Conservation (phyloP, 352 stramenopile genomes). For the Lagenidium giganteum region DNA sequence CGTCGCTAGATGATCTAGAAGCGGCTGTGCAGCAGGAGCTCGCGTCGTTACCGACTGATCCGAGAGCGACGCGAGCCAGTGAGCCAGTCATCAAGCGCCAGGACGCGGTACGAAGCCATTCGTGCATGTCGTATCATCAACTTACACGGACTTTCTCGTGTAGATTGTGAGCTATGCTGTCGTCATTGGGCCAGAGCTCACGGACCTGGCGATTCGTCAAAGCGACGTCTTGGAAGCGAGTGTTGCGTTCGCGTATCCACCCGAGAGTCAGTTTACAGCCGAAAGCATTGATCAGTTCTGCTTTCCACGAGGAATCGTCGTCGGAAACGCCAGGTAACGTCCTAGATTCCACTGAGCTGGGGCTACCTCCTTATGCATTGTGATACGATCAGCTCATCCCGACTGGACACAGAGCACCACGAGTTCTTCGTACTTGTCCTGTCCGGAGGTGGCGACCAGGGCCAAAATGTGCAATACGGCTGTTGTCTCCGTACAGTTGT, state of each 20-base stretch:
- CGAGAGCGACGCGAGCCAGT: background rate
- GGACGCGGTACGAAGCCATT: background rate
- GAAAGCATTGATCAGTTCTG: conserved; percentile 76
- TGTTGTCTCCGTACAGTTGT: conserved; percentile 17
- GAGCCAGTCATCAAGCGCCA: background rate
- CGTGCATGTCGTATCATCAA: no score
- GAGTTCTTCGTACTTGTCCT: conserved; percentile 21
- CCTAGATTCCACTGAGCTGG: no score
- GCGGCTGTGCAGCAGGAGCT: conserved; percentile 14
- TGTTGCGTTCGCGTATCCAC: conserved; percentile 57
- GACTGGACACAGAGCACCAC: no score
- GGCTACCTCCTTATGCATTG: no score
- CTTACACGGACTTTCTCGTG: no score
- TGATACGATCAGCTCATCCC: no score
- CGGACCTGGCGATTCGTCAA: conserved; percentile 11
- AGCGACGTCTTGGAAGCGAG: conserved; percentile 48
- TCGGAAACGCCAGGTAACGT: no score
- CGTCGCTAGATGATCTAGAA: conserved; percentile 17
- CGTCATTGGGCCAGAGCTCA: conserved; percentile 17
- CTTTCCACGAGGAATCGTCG: conserved; percentile 40
- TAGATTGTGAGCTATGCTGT: conserved; percentile 18
- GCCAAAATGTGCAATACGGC: conserved; percentile 22
- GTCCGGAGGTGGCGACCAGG: conserved; percentile 18
- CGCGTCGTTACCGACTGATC: conserved; percentile 4
- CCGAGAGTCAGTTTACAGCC: conserved; percentile 56